Evolutionary conservation across 1,284 basidiomycete species (phyloP), one percentile per base, ranked within the genome.

Genomic region (Ustilago shanxiensis): DNA sequence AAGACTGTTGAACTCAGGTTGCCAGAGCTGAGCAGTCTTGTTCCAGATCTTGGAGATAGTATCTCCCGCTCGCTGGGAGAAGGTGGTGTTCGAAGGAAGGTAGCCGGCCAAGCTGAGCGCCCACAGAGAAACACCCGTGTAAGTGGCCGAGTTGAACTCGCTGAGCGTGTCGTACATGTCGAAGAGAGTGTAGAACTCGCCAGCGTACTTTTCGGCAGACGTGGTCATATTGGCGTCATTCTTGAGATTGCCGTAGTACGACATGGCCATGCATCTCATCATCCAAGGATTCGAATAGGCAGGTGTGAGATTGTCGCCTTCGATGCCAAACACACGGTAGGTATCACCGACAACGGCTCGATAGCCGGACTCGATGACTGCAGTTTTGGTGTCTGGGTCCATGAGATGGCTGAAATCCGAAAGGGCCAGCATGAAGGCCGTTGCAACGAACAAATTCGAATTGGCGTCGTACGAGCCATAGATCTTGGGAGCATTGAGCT

Each of bases 231-330:
- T 72, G 54, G 41, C 44, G 26, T 72, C 69, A 13, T 59, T 41
- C 64, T 72, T 72, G 63, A 72, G 64, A 29, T 72, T 35, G 20
- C 69, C 69, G 29, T 72, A 72, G 63, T 72, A 72, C 22, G 63
- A 49, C 69, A 72, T 72, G 39, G 69, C 64, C 60, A 72, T 72
- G 63, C 69, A 72, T 11, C 69, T 35, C 69, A 72, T 72, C 31
- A 72, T 55, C 69, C 69, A 72, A 3, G 69, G 69, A 29, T 72
- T 72, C 55, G 63, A 62, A 51, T 72, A 72, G 28, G 69, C 64
- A 8, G 69, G 64, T 9, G 69, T 72, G 16, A 72, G 29, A 37
- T 72, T 72, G 64, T 72, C 64, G 20, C 44, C 59, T 1, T 72
- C 69, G 41, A 72, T 24, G 13, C 60, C 69, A 31, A 72, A 72